Evolutionary conservation across 371 early-diverging fungal species (phyloP).

Genomic region (Mucor saturninus): DNA sequence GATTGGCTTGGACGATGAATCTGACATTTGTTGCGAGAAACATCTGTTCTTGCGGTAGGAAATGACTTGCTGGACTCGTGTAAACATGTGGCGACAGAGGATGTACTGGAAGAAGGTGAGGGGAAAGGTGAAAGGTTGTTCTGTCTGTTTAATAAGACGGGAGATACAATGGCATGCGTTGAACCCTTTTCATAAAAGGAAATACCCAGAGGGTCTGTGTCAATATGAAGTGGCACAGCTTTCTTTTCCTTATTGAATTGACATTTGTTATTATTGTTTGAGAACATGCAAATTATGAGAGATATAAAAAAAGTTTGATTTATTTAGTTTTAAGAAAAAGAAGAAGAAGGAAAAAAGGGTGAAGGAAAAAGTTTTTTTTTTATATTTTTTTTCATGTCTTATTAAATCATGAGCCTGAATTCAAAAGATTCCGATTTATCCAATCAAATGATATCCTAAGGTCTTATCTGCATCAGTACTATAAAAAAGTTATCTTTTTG

Average conservation of each 20-base stretch:
- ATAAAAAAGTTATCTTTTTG: slow-evolving; percentile 2
- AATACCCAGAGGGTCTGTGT: slow-evolving; percentile 35
- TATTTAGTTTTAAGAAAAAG: slow-evolving; percentile 8
- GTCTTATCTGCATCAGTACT: slow-evolving; percentile 32
- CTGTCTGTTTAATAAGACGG: slow-evolving; percentile 2
- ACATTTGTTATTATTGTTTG: slow-evolving; percentile 8
- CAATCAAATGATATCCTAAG: slow-evolving; percentile 11
- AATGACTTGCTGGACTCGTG: slow-evolving; percentile 8
- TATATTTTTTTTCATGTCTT: not conserved
- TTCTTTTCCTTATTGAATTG: slow-evolving; percentile 20
- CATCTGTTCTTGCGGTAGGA: slow-evolving; percentile 14
- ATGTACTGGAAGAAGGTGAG: slow-evolving; percentile 36
- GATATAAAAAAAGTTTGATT: not conserved
- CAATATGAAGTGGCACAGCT: slow-evolving; percentile 24
- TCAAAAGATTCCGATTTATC: slow-evolving; percentile 25
- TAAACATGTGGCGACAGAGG: slow-evolving; percentile 12
- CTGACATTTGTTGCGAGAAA: slow-evolving; percentile 29
- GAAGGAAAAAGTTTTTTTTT: slow-evolving; percentile 7
- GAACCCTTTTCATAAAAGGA: slow-evolving; percentile 19
- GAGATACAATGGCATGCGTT: slow-evolving; percentile 13
- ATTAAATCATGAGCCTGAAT: slow-evolving; percentile 15
- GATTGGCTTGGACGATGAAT: slow-evolving; percentile 19
- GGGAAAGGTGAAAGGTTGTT: slow-evolving; percentile 20
- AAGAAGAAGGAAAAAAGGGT: slow-evolving; percentile 5
- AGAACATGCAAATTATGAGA: not conserved